Conservation (phyloP, 164 flowering plant genomes). For the Houttuynia cordata region DNA sequence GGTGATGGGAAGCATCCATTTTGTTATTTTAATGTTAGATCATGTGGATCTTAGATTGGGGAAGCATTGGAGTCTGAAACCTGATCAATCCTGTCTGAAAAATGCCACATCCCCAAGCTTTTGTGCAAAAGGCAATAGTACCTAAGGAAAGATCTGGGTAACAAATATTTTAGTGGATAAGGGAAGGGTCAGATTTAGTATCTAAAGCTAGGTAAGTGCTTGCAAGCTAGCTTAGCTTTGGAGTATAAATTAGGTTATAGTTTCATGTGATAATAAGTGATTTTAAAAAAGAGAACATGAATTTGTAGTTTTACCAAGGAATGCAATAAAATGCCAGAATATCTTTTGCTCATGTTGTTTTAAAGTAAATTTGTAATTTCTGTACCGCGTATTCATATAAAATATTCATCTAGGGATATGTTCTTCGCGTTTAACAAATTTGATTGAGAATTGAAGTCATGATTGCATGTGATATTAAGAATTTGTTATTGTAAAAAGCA, state of each 20-base stretch:
- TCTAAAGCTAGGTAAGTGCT: neutral
- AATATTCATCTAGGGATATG: too few species aligned
- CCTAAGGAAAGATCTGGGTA: neutral
- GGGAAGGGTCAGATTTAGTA: neutral
- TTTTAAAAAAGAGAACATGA: too few species aligned
- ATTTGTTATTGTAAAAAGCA: too few species aligned
- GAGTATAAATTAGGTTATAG: neutral
- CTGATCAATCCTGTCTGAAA: neutral
- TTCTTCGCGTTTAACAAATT: too few species aligned
- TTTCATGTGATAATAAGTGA: neutral
- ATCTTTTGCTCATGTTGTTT: too few species aligned
- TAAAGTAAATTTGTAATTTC: too few species aligned
- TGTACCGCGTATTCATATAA: too few species aligned
- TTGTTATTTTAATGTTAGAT: neutral
- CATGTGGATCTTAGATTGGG: constrained; percentile 1
- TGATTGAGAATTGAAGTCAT: too few species aligned
- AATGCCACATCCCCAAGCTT: neutral
- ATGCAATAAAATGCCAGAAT: too few species aligned
- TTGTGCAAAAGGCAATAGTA: neutral
- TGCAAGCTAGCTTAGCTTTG: neutral
- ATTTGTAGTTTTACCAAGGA: too few species aligned
- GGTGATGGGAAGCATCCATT: neutral
- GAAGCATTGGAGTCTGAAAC: neutral
- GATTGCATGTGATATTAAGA: too few species aligned
- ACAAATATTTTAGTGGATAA: neutral